Conservation (phyloP, 176 grass and related monocot genomes). For the Zoysia pacifica region DNA sequence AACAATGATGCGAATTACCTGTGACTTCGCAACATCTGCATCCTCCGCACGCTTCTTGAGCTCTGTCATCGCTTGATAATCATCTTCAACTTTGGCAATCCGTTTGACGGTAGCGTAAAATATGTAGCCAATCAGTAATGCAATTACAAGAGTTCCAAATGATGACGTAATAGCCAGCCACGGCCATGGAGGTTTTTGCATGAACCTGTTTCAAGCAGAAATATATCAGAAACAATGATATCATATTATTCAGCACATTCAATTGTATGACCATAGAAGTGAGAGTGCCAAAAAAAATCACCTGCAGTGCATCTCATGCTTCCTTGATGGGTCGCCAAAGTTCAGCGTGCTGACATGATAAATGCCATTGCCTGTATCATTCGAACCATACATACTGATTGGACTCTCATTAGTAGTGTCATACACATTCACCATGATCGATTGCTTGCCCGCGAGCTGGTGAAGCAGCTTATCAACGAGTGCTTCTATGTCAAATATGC, state of each 20-base stretch:
- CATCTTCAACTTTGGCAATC: slow-evolving; percentile 86
- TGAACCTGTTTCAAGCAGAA: slow-evolving; percentile 65
- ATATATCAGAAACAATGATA: not conserved
- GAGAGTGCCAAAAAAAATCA: slow-evolving; percentile 4
- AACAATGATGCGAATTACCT: slow-evolving; percentile 43
- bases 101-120: slow-evolving; percentile 73
- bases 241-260: not conserved
- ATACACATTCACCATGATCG: slow-evolving; percentile 97
- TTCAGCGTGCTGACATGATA: slow-evolving; percentile 71
- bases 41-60: slow-evolving; percentile 84
- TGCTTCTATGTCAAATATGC: slow-evolving; percentile 97
- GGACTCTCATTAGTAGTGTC: slow-evolving; percentile 69
- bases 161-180: slow-evolving; percentile 85
- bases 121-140: slow-evolving; percentile 70
- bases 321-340: slow-evolving; percentile 88
- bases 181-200: slow-evolving; percentile 60
- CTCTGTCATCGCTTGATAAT: slow-evolving; percentile 69
- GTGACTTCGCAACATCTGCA: slow-evolving; percentile 95
- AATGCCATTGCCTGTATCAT: slow-evolving; percentile 52
- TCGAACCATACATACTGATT: slow-evolving; percentile 89
- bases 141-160: slow-evolving; percentile 73
- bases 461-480: slow-evolving; percentile 88
- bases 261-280: not conserved
- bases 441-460: slow-evolving; percentile 84
- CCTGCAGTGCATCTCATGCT: slow-evolving; percentile 99